A percentile compares a stretch with the other conserved stretches of the same genome.
Evolutionary conservation across 108 stramenopile genomes (phyloP).

Genomic region (Halocafeteria seosinensis): DNA sequence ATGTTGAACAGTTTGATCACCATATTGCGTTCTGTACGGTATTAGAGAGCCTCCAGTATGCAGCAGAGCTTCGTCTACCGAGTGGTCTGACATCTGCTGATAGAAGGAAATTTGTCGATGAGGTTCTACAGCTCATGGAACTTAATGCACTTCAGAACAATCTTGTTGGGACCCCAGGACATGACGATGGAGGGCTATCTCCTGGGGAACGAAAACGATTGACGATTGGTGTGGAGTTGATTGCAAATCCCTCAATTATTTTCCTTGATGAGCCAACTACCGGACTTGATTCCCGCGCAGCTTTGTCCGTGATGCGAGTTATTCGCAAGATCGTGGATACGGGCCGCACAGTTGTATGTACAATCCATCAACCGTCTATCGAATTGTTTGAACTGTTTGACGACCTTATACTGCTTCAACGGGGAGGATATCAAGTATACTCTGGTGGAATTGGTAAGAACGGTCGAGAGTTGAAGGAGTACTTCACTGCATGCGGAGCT

Average conservation of each 20-base stretch:
- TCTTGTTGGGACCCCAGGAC: constrained; percentile 43
- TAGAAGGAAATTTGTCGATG: constrained; percentile 18
- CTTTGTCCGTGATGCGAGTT: constrained; percentile 38
- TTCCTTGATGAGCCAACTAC: constrained; percentile 49
- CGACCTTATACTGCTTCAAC: constrained; percentile 51
- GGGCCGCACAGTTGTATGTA: constrained; percentile 49
- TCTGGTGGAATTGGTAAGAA: constrained; percentile 57
- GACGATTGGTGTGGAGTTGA: constrained; percentile 52
- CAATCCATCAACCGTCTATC: constrained; percentile 66
- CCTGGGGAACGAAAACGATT: constrained; percentile 54
- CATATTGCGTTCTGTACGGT: constrained; percentile 64
- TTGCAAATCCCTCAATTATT: constrained; percentile 46
- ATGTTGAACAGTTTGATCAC: constrained; percentile 73
- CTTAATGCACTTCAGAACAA: constrained; percentile 54
- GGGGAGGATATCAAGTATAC: constrained; percentile 57
- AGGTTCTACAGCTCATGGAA: constrained; percentile 53
- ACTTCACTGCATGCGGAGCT: constrained; percentile 19
- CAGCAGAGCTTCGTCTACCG: constrained; percentile 55
- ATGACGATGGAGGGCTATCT: constrained; percentile 42
- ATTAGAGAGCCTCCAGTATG: constrained; percentile 58
- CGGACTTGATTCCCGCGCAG: constrained; percentile 49
- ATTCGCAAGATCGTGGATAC: constrained; percentile 27
- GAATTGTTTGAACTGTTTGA: constrained; percentile 62
- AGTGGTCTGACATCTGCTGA: not conserved
- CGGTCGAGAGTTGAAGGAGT: constrained; percentile 36